These are phyloP conservation scores for Macrophomina tecta DNA, from an alignment of 2,329 filamentous ascomycete genomes.

Conservation along the genomic window DNA sequence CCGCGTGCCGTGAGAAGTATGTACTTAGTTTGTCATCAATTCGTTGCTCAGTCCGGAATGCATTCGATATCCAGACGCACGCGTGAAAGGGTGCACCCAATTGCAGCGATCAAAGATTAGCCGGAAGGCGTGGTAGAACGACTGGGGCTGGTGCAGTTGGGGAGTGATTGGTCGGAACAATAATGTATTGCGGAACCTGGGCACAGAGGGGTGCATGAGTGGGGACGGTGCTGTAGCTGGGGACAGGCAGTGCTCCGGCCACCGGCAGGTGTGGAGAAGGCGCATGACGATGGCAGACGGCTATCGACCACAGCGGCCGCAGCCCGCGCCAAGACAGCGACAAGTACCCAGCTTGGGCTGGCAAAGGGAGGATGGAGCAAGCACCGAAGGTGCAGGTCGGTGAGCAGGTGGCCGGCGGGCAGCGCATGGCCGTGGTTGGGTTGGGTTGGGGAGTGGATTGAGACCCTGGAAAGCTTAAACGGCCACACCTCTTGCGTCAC, in stretches of 20 bases:
- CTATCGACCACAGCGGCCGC: neutral
- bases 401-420: neutral
- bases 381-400: neutral
- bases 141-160: too few relatives aligned
- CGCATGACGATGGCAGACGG: neutral
- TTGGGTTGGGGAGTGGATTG: neutral
- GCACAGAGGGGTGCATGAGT: conserved; percentile 19
- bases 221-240: conserved; percentile 8
- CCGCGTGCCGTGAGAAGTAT: too few relatives aligned
- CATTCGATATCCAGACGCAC: too few relatives aligned
- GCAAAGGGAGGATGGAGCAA: neutral
- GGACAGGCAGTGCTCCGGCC: conserved; percentile 19
- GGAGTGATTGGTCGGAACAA: too few relatives aligned
- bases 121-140: too few relatives aligned
- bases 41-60: too few relatives aligned
- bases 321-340: neutral
- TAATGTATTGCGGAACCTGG: too few relatives aligned
- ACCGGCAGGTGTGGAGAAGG: conserved; percentile 5
- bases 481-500: conserved; percentile 23
- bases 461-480: conserved; percentile 26
- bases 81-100: too few relatives aligned
- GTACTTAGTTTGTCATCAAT: too few relatives aligned
- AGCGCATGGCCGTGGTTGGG: neutral
- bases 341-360: neutral
- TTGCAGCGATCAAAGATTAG: too few relatives aligned